Evolutionary conservation across 352 stramenopile genomes (phyloP).

Genomic region (Phytophthora lateralis): DNA sequence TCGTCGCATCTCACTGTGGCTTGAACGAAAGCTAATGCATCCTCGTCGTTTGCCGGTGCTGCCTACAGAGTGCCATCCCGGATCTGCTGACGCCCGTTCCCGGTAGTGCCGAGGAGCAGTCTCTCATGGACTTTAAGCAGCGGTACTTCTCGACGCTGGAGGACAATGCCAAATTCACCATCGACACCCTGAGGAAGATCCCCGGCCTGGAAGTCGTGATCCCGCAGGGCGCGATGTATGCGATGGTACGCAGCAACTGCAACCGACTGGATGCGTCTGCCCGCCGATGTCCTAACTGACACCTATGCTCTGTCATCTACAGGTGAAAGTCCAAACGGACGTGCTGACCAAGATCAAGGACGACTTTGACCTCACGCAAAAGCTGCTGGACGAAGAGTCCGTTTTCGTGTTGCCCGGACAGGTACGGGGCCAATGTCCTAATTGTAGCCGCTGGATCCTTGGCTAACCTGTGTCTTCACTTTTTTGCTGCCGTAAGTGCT

Average conservation of each 20-base stretch:
- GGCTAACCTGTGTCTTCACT: neutral
- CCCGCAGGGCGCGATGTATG: conserved; percentile 96
- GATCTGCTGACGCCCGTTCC: conserved; percentile 75
- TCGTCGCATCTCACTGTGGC: neutral
- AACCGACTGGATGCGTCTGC: neutral
- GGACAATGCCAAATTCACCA: conserved; percentile 88
- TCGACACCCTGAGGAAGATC: conserved; percentile 71
- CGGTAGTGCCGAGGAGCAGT: conserved; percentile 61
- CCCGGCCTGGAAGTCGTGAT: conserved; percentile 87
- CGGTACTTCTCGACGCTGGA: conserved; percentile 85
- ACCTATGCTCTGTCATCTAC: neutral
- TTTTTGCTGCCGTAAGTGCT: conserved; percentile 32
- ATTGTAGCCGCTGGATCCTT: neutral
- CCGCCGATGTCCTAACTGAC: neutral
- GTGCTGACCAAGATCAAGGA: conserved; percentile 86
- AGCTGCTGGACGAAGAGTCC: conserved; percentile 95
- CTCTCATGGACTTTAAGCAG: conserved; percentile 82
- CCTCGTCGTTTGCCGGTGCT: conserved; percentile 1
- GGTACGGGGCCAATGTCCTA: conserved; percentile 22
- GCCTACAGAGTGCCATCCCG: conserved; percentile 74
- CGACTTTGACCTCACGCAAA: conserved; percentile 94
- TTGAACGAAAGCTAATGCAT: conserved; percentile 2
- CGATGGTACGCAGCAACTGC: conserved; percentile 75
- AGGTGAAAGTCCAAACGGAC: conserved; percentile 68
- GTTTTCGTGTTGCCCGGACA: conserved; percentile 95